phyloP scores from a whole-genome alignment of 805 yeast species.

The Starmerella gropengiesseri region DNA sequence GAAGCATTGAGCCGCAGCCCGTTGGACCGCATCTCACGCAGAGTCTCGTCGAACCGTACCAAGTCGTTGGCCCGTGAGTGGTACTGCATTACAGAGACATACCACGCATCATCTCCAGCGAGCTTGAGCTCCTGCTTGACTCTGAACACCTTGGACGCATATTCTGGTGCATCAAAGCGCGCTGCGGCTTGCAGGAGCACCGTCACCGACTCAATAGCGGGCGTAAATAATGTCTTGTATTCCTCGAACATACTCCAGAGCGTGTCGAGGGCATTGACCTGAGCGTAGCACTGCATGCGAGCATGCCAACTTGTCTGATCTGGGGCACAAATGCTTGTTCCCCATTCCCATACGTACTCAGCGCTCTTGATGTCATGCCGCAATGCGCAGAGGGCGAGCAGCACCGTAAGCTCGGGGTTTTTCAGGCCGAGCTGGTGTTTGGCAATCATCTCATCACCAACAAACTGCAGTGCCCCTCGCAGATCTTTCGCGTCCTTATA shows the following conservation, averaged over 20 bases:
- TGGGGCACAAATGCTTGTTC: slow-evolving; percentile 21
- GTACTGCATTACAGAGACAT: slow-evolving; percentile 10
- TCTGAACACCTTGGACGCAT: neutral
- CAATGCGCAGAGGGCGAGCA: slow-evolving; percentile 26
- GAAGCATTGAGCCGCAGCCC: slow-evolving; percentile 16
- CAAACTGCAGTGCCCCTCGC: slow-evolving; percentile 27
- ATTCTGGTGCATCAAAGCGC: slow-evolving; percentile 11
- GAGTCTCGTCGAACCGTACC: slow-evolving; percentile 30
- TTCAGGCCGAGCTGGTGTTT: slow-evolving; percentile 21
- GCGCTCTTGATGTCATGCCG: slow-evolving; percentile 26
- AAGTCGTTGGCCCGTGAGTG: slow-evolving; percentile 28
- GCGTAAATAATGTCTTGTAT: slow-evolving; percentile 18
- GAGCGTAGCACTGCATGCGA: slow-evolving; percentile 28
- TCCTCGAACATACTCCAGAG: slow-evolving; percentile 29
- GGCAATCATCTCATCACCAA: slow-evolving; percentile 22
- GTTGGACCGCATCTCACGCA: slow-evolving; percentile 23
- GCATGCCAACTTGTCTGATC: slow-evolving; percentile 28
- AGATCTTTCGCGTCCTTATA: slow-evolving; percentile 33
- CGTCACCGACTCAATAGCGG: slow-evolving; percentile 24
- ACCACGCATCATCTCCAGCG: slow-evolving; percentile 28
- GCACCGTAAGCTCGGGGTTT: slow-evolving; percentile 21
- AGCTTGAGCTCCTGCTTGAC: slow-evolving; percentile 18
- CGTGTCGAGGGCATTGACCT: slow-evolving; percentile 26
- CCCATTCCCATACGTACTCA: slow-evolving; percentile 24
- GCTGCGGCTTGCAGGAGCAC: slow-evolving; percentile 22